Base-by-base conservation (phyloP, 108 stramenopile species). In the Fragilaria radians region DNA sequence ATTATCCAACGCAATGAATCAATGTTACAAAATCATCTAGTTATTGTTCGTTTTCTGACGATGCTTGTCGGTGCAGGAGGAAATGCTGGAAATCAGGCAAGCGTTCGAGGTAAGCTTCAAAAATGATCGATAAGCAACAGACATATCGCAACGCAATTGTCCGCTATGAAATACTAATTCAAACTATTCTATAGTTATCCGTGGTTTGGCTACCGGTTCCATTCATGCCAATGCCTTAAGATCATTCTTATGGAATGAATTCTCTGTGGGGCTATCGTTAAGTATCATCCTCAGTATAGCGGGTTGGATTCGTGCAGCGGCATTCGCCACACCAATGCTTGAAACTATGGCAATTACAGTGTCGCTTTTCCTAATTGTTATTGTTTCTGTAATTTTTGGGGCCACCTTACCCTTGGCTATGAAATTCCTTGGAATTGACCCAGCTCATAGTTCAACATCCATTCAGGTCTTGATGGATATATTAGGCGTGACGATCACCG, bases 391-490 rank as follows among this genome's bases (percentile, higher is more conserved):
- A 9, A 72, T 74, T 5, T 54, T 95, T 49, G 94, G 94, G 9
- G 81, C 82, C 26, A 54, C 76, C 31, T 62, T 95, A 47, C 94
- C 94, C 1, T 59, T 95, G 59, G 72, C 49, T 11, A 84, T 95
- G 78, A 80, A 89, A 42, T 46, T 52, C 19, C 29, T 83, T 31
- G 88, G 87, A 18, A 74, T 95, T 51, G 94, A 95, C 63, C 91
- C 94, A 36, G 94, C 91, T 28, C 91, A 95, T 65, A 77, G 79
- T 22, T 79, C 74, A 33, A 95, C 94, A 5, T 82, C 88, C 29
- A 91, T 95, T 61, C 94, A 95, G 57, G 94, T 95, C 1, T 55
- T 93, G 25, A 95, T 95, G 94, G 94, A 95, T 67, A 95, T 95
- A 65, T 58, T 84, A 28, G 94, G 94, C 9, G 94, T 95, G 2